phyloP scores from a whole-genome alignment of 345 rosid genomes.

The Pseudoturritis turrita region DNA sequence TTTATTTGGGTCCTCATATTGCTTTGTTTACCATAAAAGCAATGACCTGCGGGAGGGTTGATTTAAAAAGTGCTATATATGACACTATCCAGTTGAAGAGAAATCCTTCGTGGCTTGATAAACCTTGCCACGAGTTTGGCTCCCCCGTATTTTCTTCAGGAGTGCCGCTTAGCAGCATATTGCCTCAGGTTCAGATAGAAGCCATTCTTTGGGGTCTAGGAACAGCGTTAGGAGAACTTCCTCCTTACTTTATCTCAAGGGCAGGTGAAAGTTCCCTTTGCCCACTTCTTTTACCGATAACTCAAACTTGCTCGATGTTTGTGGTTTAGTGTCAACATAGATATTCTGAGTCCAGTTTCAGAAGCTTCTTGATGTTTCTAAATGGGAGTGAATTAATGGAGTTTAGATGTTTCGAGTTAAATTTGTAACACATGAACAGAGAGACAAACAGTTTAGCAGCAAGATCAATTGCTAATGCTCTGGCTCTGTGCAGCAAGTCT shows the following conservation, averaged over 20 bases:
- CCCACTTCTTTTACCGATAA: neutral
- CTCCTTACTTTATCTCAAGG: constrained; percentile 94
- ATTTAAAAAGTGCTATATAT: constrained; percentile 77
- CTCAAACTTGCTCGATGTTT: neutral
- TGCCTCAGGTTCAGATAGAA: constrained; percentile 88
- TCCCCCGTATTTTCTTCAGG: constrained; percentile 55
- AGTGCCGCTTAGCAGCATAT: constrained; percentile 81
- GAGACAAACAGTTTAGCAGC: constrained; percentile 3
- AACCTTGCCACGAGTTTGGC: constrained; percentile 80
- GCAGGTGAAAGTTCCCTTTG: constrained; percentile 51
- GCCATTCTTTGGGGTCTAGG: constrained; percentile 93
- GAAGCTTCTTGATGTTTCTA: neutral
- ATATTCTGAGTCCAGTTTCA: neutral
- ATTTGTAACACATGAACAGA: neutral
- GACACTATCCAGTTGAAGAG: constrained; percentile 87
- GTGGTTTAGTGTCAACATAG: neutral
- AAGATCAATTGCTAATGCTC: neutral
- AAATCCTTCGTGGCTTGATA: constrained; percentile 85
- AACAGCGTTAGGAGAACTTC: constrained; percentile 98
- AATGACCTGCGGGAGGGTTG: constrained; percentile 86
- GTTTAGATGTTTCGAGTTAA: neutral
- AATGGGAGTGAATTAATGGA: neutral
- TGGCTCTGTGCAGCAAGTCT: constrained; percentile 49
- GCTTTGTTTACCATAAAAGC: constrained; percentile 89
- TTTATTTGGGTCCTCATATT: constrained; percentile 93